These are phyloP conservation scores for Hypoxylon sp. DNA, from an alignment of 2,329 filamentous ascomycete genomes.

Conservation along the genomic window DNA sequence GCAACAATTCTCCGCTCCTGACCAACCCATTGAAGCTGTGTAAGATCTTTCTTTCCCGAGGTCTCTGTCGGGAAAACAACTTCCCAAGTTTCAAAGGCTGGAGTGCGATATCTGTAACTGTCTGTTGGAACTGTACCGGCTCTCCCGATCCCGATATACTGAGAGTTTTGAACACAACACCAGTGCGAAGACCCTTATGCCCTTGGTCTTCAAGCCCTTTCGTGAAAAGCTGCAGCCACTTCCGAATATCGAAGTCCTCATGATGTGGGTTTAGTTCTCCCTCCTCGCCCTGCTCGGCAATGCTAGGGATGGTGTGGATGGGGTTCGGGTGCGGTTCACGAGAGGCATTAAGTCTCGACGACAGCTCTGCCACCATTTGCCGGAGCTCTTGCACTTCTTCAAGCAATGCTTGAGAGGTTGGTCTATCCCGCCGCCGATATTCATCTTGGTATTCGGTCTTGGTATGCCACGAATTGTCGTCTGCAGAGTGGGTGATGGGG, in stretches of 20 bases:
- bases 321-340: not conserved
- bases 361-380: slow-evolving; percentile 25
- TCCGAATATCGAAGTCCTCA: slow-evolving; percentile 16
- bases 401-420: slow-evolving; percentile 19
- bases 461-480: slow-evolving; percentile 22
- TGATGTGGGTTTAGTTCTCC: slow-evolving; percentile 7
- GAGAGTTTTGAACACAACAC: slow-evolving; percentile 20
- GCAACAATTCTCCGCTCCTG: slow-evolving; percentile 61
- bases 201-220: slow-evolving; percentile 23
- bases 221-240: slow-evolving; percentile 22
- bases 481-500: slow-evolving; percentile 9
- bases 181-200: slow-evolving; percentile 21
- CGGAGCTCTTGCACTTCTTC: slow-evolving; percentile 25
- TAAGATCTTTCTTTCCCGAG: slow-evolving; percentile 21
- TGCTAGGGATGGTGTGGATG: slow-evolving; percentile 5
- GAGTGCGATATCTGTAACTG: slow-evolving; percentile 18
- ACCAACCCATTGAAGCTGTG: slow-evolving; percentile 25
- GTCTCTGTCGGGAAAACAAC: slow-evolving; percentile 7
- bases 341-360: slow-evolving; percentile 12
- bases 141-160: slow-evolving; percentile 24
- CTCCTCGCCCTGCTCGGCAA: slow-evolving; percentile 2
- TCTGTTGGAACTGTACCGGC: slow-evolving; percentile 19
- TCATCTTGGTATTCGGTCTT: slow-evolving; percentile 20
- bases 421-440: slow-evolving; percentile 14
- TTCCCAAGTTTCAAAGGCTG: slow-evolving; percentile 12